Base-by-base conservation (phyloP, 2,329 filamentous ascomycete genomes). In the Rhinocladiella similis region DNA sequence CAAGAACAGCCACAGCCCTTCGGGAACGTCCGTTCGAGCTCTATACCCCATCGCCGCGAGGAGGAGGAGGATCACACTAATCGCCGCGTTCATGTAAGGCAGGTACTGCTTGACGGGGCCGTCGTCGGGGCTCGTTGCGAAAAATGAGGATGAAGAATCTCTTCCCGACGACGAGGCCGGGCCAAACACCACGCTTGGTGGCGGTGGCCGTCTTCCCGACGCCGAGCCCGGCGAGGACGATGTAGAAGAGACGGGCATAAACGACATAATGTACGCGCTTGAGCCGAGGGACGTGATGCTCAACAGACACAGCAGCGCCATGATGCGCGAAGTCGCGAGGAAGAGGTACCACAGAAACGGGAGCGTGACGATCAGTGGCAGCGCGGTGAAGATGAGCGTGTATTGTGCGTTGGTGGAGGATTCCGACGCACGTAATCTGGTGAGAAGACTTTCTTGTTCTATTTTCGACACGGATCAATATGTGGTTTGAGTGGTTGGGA, bases 401-500 rank as follows among this genome's bases (percentile, higher is more conserved):
- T 65, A 66, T 22, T 55, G 56, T 16, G 27, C 42, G 42, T 67
- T 65, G 1, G 56, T 54, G 5, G 54, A 51, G 7, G 51, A 41
- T 36, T 63, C 58, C 16, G 56, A 54, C 16, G 53, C 54, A 27
- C 52, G 46, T n/a, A 67, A 57, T 3, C 54, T 53, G 10, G 53
- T 53, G 41, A 67, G 56, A 10, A 67, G 54, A 14, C 36, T 47
- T 54, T 65, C 63, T 63, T 67, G 65, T 54, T 67, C 64, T 61
- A 36, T 45, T n/a, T 25, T 46, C 16, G 18, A 22, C 19, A n/a
- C n/a, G n/a, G n/a, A n/a, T n/a, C n/a, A n/a, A n/a, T n/a, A n/a
- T n/a, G n/a, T n/a, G n/a, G n/a, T n/a, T n/a, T n/a, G n/a, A n/a
- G n/a, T n/a, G n/a, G n/a, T n/a, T n/a, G n/a, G n/a, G n/a, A n/a